A percentile compares a stretch with the other conserved stretches of the same genome.
phyloP scores from a whole-genome alignment of 192 early-diverging fungal species.

The Thoreauomyces humboldtii region DNA sequence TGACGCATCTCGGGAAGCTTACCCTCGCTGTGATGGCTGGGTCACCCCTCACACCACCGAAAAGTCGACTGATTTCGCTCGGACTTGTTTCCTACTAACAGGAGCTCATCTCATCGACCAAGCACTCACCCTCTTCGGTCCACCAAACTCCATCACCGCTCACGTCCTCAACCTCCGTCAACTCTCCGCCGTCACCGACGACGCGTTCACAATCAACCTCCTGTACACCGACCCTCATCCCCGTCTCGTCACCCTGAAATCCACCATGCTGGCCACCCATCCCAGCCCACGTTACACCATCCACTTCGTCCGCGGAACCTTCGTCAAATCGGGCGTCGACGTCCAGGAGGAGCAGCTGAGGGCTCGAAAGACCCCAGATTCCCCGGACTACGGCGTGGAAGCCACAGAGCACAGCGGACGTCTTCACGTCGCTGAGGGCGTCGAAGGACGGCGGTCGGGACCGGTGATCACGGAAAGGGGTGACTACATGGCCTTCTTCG shows the following conservation, averaged over 20 bases:
- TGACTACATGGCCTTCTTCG: conserved; percentile 60
- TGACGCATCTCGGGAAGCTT: no score
- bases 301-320: conserved; percentile 67
- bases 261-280: conserved; percentile 67
- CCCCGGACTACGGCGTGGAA: conserved; percentile 59
- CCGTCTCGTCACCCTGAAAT: conserved; percentile 54
- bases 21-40: no score
- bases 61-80: no score
- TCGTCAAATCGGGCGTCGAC: conserved; percentile 65
- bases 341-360: conserved; percentile 74
- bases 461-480: neutral
- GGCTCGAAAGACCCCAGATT: conserved; percentile 51
- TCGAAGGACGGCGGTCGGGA: conserved; percentile 43
- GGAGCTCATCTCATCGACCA: conserved; percentile 31
- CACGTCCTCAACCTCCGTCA: conserved; percentile 66
- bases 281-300: conserved; percentile 63
- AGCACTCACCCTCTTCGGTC: conserved; percentile 65
- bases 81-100: neutral
- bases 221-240: conserved; percentile 66
- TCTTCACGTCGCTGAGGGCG: neutral
- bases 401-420: conserved; percentile 44
- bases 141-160: conserved; percentile 59
- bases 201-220: conserved; percentile 23
- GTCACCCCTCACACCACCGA: no score
- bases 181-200: conserved; percentile 41